Conservation (phyloP, 148 eudicot species). For the Rhododendron williamsianum region DNA sequence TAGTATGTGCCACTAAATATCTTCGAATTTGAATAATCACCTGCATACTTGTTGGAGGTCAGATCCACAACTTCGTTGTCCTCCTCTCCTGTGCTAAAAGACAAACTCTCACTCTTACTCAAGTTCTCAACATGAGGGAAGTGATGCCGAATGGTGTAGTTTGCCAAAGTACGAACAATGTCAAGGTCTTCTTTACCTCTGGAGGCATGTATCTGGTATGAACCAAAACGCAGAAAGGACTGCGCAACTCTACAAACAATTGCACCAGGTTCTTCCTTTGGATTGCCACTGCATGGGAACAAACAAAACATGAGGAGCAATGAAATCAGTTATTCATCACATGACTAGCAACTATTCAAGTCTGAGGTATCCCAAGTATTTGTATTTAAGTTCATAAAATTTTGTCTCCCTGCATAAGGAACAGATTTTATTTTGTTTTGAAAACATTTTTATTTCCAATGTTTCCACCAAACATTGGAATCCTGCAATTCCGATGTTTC, state of each 20-base stretch:
- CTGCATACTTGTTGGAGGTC: conserved; percentile 97
- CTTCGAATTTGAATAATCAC: conserved; percentile 29
- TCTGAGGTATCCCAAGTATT: background rate
- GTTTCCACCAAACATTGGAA: background rate
- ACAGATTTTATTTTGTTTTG: background rate
- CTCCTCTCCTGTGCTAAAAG: conserved; percentile 78
- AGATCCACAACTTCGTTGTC: conserved; percentile 79
- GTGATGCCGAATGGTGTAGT: conserved; percentile 82
- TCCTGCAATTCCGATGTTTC: background rate
- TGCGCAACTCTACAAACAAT: conserved; percentile 95
- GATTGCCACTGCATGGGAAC: conserved; percentile 73
- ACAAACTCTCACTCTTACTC: conserved; percentile 69
- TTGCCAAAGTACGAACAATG: conserved; percentile 75
- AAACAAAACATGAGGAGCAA: background rate
- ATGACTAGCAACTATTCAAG: background rate
- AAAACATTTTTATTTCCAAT: background rate
- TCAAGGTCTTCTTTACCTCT: conserved; percentile 82
- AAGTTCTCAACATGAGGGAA: conserved; percentile 86
- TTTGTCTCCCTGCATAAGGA: background rate
- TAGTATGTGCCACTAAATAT: background rate
- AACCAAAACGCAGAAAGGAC: conserved; percentile 96
- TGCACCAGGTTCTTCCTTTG: conserved; percentile 99
- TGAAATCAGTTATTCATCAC: background rate
- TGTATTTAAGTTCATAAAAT: background rate
- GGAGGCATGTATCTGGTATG: conserved; percentile 88